phyloP scores from a whole-genome alignment of 108 stramenopile genomes.

The Discostella pseudostelligera region DNA sequence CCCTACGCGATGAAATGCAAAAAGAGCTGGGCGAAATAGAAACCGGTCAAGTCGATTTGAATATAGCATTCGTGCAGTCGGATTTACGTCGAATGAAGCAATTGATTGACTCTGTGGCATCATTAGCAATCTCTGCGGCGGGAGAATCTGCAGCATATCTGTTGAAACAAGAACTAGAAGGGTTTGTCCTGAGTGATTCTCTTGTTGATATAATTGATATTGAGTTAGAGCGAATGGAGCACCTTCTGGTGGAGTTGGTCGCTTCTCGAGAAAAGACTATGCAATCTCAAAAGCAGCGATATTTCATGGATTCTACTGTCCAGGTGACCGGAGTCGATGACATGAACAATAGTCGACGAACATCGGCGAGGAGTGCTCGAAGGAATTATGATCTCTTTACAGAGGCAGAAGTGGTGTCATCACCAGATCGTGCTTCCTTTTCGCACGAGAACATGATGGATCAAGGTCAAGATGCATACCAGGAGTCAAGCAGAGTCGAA shows the following conservation, averaged over 20 bases:
- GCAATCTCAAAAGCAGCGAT: constrained; percentile 2
- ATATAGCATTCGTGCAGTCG: constrained; percentile 29
- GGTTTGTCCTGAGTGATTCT: constrained; percentile 49
- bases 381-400: constrained; percentile 4
- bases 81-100: constrained; percentile 42
- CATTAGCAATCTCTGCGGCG: constrained; percentile 31
- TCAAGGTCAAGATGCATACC: constrained; percentile 12
- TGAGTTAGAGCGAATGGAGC: constrained; percentile 36
- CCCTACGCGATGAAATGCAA: constrained; percentile 50
- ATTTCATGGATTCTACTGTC: constrained; percentile 3
- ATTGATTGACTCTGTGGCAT: constrained; percentile 32
- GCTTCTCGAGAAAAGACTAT: constrained; percentile 38
- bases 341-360: constrained; percentile 1
- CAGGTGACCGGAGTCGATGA: background rate
- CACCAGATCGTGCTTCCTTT: constrained; percentile 14
- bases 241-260: constrained; percentile 40
- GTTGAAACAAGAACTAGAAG: constrained; percentile 40
- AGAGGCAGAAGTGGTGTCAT: constrained; percentile 40
- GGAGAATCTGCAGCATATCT: constrained; percentile 31
- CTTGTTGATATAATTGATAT: constrained; percentile 44
- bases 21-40: constrained; percentile 37
- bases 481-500: constrained; percentile 43
- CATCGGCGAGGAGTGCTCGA: constrained; percentile 8
- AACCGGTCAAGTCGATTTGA: constrained; percentile 28
- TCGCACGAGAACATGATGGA: background rate